Conservation (phyloP, 1,284 basidiomycete species). For the Trametes versicolor region DNA sequence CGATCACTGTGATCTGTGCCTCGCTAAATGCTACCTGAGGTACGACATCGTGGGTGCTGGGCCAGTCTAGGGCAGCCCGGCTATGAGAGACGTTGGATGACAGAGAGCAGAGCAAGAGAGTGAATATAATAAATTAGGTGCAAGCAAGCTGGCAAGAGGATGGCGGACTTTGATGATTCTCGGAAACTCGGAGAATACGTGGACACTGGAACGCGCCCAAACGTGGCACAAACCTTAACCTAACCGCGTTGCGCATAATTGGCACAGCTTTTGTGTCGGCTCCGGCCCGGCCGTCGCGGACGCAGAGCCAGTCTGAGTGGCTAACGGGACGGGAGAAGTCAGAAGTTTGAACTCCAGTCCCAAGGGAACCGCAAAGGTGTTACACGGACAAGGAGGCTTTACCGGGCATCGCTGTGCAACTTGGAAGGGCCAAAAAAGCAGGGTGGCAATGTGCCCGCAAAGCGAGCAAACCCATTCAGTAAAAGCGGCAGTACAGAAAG, state of each 20-base stretch:
- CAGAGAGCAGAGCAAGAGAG: conserved; percentile 12
- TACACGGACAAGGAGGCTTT: background rate
- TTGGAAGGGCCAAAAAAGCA: background rate
- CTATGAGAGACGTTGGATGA: background rate
- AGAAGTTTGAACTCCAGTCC: background rate
- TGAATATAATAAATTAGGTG: conserved; percentile 30
- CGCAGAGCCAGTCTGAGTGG: background rate
- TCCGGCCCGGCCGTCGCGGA: conserved; percentile 1
- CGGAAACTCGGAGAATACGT: conserved; percentile 33
- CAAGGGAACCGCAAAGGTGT: background rate
- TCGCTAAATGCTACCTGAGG: conserved; percentile 20
- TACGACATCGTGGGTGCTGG: conserved; percentile 22
- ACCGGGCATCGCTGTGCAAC: too few species aligned
- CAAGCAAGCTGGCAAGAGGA: conserved; percentile 13
- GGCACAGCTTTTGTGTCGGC: conserved; percentile 18
- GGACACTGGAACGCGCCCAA: conserved; percentile 17
- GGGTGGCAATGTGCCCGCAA: conserved; percentile 1
- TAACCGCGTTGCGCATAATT: conserved; percentile 13
- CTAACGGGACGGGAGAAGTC: background rate
- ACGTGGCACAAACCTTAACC: conserved; percentile 26
- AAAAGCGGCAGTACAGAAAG: conserved; percentile 23
- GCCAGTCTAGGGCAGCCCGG: background rate
- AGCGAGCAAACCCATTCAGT: conserved; percentile 13
- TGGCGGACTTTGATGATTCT: conserved; percentile 1
- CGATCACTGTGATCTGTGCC: background rate